Base-by-base conservation (phyloP, 805 yeast genomes). In the Wickerhamiella kurtzmanii region DNA sequence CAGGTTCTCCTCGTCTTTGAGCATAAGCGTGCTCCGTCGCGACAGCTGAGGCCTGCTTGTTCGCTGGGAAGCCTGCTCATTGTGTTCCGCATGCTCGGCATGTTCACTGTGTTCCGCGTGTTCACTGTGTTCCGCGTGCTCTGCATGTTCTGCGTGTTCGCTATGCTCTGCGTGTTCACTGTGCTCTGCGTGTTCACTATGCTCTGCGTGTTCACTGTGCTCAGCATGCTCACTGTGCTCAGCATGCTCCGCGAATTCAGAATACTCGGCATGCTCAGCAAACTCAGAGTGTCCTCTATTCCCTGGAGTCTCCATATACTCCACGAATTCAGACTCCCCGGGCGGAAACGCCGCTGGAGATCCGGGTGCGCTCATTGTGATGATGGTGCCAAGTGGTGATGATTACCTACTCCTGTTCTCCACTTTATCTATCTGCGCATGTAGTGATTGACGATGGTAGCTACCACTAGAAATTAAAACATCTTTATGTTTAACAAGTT, bases 1-100 rank as follows among this genome's bases (percentile, higher is more conserved):
- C 13, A 20, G 35, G 21, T 39, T 28, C 43, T 50, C 57, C 20
- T 53, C 53, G 22, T 54, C 57, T 19, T 48, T 44, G n/a, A 53
- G 51, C 55, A 55, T 50, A 22, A 55, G 44, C 16, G 57, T 55
- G 48, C 53, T 49, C 9, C 56, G 49, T 4, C 57, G 53, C 37
- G 52, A 41, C 28, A 49, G 19, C 2, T 44, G 36, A 3, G 53
- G 54, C 19, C 53, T 50, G 18, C 35, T 18, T 6, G 17, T 21
- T 21, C 41, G 41, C n/a, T n/a, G n/a, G n/a, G n/a, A 41, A 13
- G 17, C 18, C 38, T 44, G 32, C 16, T 37, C 43, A 25, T 21
- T 3, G 22, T 46, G 35, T 19, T 46, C 49, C 35, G 37, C 42
- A 41, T 41, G 35, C 35, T 44, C 43, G 3, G n/a, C 38, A 21